Evolutionary conservation across 192 early-diverging fungal genomes (phyloP).

Genomic region (Coemansia sp.): DNA sequence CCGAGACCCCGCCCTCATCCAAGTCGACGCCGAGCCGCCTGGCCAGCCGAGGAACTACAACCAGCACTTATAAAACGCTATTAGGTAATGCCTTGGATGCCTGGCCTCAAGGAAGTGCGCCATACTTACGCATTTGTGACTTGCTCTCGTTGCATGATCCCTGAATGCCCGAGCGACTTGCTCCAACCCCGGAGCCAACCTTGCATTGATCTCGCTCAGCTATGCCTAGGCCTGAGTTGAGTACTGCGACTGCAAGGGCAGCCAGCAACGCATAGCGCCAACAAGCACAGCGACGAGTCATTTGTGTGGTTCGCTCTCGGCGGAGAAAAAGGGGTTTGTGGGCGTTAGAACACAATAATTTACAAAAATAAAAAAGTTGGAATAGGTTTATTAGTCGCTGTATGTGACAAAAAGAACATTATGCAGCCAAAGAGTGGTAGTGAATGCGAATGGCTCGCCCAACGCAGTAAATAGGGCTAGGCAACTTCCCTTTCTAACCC

Average conservation of each 20-base stretch:
- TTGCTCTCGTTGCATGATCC: slow-evolving; percentile 1
- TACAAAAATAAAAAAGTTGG: too few relatives aligned
- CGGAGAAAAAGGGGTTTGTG: too few relatives aligned
- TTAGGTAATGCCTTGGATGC: background rate
- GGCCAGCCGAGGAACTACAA: slow-evolving; percentile 30
- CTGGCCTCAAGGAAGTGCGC: background rate
- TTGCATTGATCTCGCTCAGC: slow-evolving; percentile 10
- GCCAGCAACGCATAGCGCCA: background rate
- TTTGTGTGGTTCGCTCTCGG: background rate
- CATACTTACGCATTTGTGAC: slow-evolving; percentile 1
- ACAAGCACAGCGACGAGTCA: background rate
- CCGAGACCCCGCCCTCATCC: slow-evolving; percentile 23
- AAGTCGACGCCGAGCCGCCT: slow-evolving; percentile 24
- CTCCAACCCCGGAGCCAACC: background rate
- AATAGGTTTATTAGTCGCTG: too few relatives aligned
- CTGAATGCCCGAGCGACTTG: background rate
- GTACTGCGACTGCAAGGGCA: background rate
- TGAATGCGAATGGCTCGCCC: too few relatives aligned
- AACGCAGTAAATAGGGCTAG: too few relatives aligned
- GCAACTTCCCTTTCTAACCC: too few relatives aligned
- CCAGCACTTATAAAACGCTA: background rate
- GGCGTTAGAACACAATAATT: too few relatives aligned
- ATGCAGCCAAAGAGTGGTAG: background rate
- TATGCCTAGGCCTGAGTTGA: background rate
- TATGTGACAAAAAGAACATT: background rate